A percentile compares a stretch with the other conserved stretches of the same genome.
These are phyloP conservation scores for Dovyalis caffra DNA, from an alignment of 345 rosid genomes.

Conservation along the genomic window DNA sequence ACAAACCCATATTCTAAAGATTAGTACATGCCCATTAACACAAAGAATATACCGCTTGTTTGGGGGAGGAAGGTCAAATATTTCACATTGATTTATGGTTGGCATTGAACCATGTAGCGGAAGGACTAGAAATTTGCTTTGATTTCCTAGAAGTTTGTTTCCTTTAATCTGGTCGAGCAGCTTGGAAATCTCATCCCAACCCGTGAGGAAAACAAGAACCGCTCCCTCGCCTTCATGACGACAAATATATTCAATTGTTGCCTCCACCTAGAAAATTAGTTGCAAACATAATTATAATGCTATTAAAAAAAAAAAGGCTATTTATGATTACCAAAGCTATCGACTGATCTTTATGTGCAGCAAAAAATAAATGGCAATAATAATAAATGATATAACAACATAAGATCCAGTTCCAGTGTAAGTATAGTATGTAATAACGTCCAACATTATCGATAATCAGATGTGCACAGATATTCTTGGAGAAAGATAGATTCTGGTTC, in stretches of 20 bases:
- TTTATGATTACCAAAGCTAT: not conserved
- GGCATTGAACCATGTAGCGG: constrained; percentile 98
- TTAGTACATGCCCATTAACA: not conserved
- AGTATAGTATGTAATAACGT: not conserved
- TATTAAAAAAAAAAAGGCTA: not conserved
- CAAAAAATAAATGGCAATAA: constrained; percentile 2
- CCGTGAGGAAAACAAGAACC: constrained; percentile 89
- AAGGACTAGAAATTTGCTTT: constrained; percentile 72
- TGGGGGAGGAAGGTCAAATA: constrained; percentile 78
- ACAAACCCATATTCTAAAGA: not conserved
- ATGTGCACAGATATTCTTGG: constrained; percentile 3
- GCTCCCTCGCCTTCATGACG: constrained; percentile 83
- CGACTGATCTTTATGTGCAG: not conserved
- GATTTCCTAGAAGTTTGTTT: constrained; percentile 74
- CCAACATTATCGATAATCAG: not conserved
- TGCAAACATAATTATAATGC: constrained; percentile 5
- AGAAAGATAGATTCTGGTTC: not conserved
- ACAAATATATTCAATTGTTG: constrained; percentile 71
- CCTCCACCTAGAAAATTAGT: constrained; percentile 62
- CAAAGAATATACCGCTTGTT: constrained; percentile 52
- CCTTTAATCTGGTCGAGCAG: constrained; percentile 70
- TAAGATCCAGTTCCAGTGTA: not conserved
- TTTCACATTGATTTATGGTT: constrained; percentile 78
- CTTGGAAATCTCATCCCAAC: constrained; percentile 97
- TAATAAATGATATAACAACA: not conserved